Conservation (phyloP, 257 asterid genomes). For the Ocimum tenuiflorum region DNA sequence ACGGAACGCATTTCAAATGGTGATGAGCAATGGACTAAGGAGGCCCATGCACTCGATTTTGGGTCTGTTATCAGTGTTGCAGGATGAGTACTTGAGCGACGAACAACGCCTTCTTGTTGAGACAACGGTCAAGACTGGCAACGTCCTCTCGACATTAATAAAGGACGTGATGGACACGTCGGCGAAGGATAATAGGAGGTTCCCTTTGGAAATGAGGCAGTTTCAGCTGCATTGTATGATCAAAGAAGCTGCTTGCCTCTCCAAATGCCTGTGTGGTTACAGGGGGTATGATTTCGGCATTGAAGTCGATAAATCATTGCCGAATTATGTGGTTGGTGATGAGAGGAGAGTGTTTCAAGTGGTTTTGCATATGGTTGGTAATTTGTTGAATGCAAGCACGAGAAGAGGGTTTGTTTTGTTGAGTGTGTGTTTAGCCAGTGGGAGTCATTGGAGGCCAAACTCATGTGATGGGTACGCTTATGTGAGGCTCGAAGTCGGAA, state of each 20-base stretch:
- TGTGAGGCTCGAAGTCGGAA: slow-evolving; percentile 52
- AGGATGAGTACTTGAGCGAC: slow-evolving; percentile 45
- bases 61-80: slow-evolving; percentile 67
- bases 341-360: slow-evolving; percentile 81
- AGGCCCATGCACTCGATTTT: slow-evolving; percentile 84
- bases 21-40: slow-evolving; percentile 75
- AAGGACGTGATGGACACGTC: slow-evolving; percentile 69
- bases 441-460: slow-evolving; percentile 56
- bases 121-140: slow-evolving; percentile 58
- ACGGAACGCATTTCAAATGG: slow-evolving; percentile 62
- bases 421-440: slow-evolving; percentile 40
- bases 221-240: slow-evolving; percentile 62
- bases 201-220: slow-evolving; percentile 54
- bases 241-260: slow-evolving; percentile 74
- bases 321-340: slow-evolving; percentile 70
- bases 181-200: slow-evolving; percentile 46
- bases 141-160: slow-evolving; percentile 59
- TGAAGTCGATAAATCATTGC: slow-evolving; percentile 66
- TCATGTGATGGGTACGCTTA: slow-evolving; percentile 48
- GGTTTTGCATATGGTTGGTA: slow-evolving; percentile 80
- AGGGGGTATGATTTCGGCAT: slow-evolving; percentile 47
- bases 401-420: slow-evolving; percentile 49
- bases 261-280: slow-evolving; percentile 61
- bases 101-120: slow-evolving; percentile 63
- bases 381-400: slow-evolving; percentile 44